Base-by-base conservation (phyloP, 345 rosid genomes). In the Salix udensis region DNA sequence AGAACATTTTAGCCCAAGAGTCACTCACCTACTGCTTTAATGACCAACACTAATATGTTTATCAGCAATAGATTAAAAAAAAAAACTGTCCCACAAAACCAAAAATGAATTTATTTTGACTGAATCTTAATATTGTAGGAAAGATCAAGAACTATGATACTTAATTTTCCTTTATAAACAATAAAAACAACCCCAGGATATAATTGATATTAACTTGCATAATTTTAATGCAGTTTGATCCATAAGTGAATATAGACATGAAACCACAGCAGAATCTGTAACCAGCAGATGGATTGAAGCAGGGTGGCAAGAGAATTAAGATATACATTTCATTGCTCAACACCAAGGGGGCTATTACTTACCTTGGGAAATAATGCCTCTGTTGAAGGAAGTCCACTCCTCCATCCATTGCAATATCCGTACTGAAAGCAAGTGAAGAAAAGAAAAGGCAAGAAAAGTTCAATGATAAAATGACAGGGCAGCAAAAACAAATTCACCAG, bases 361-460 rank as follows among this genome's bases (percentile, higher is more conserved):
- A 95, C 98, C 76, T 77, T 55, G 97, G 97, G 88, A 90, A 91
- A 85, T 91, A 90, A 68, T 66, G 82, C 84, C 82, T 88, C 48
- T 31, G 78, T 65, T 4, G 84, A 77, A 67, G 79, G 69, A 81
- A 73, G 76, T 84, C 83, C 30, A 75, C 84, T 50, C 76, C 58
- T 82, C 76, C 93, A 83, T 87, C 83, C 68, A 84, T 76, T 74
- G 79, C 82, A 58, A 44, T 72, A 48, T 78, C 81, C 77, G n/a
- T 80, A 72, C 98, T 92, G 82, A 80, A 80, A 83, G 74, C 73
- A 84, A 52, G 78, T 10, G 66, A 64, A 66, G 67, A 64, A 73
- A 73, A 44, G 70, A 39, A 64, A 37, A 30, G 39, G 42, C 52
- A 44, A 84, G 55, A 65, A 23, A 58, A 70, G 16, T 37, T 13